phyloP scores from a whole-genome alignment of 179 eudicot genomes.

The Gypsophila paniculata region DNA sequence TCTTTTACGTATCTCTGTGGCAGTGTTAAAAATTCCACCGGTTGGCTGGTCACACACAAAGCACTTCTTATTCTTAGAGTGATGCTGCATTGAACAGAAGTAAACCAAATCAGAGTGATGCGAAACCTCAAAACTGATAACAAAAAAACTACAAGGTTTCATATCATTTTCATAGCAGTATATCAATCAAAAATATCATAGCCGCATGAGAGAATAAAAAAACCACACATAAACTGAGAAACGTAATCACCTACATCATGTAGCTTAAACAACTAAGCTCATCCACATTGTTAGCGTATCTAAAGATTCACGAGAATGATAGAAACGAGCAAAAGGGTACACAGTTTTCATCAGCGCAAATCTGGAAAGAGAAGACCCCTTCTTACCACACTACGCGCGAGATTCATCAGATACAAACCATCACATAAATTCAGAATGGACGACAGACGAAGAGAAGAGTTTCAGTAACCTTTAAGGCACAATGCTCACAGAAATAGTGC shows the following conservation, averaged over 20 bases:
- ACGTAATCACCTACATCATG: neutral
- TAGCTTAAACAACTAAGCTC: neutral
- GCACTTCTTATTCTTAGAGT: slow-evolving; percentile 72
- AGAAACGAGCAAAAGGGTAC: neutral
- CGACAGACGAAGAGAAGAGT: neutral
- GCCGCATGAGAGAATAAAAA: neutral
- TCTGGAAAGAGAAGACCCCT: neutral
- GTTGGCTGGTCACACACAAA: slow-evolving; percentile 78
- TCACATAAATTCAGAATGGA: neutral
- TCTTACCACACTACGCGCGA: neutral
- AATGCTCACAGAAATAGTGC: slow-evolving; percentile 88
- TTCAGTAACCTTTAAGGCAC: slow-evolving; percentile 67
- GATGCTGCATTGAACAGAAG: slow-evolving; percentile 55
- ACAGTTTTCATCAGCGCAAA: neutral
- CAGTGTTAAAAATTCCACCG: slow-evolving; percentile 74
- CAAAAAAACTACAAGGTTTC: neutral
- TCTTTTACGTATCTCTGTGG: slow-evolving; percentile 66
- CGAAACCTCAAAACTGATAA: neutral
- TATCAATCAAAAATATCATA: neutral
- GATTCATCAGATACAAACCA: neutral
- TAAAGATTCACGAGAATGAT: neutral
- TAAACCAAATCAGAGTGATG: neutral
- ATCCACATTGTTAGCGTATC: neutral
- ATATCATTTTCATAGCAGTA: neutral
- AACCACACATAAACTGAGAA: too few relatives aligned